A percentile compares a stretch with the other conserved stretches of the same genome.
Evolutionary conservation across 192 early-diverging fungal species (phyloP).

Genomic region (Backusella australiensis): DNA sequence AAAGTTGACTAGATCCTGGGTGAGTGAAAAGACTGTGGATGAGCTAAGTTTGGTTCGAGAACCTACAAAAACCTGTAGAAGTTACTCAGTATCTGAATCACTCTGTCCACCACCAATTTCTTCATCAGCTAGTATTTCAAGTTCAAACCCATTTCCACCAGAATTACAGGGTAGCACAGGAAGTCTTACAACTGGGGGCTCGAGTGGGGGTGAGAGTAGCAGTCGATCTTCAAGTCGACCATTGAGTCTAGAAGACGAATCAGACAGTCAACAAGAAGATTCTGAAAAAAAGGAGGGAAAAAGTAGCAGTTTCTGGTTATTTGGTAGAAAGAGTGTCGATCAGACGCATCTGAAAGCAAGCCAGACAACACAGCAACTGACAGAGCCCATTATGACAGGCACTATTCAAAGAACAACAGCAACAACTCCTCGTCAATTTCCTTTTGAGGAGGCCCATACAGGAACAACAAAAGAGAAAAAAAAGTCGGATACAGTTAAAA

Average conservation of each 20-base stretch:
- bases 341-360: neutral
- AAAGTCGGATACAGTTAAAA: neutral
- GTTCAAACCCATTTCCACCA: neutral
- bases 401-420: conserved; percentile 7
- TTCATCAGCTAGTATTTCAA: neutral
- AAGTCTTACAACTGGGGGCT: conserved; percentile 1
- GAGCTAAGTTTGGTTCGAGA: conserved; percentile 65
- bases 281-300: conserved; percentile 4
- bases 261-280: neutral
- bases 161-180: conserved; percentile 14
- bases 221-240: conserved; percentile 29
- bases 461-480: neutral
- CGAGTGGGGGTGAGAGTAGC: conserved; percentile 4
- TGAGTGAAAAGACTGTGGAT: conserved; percentile 73
- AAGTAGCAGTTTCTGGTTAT: conserved; percentile 8
- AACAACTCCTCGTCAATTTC: neutral
- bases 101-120: neutral
- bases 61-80: conserved; percentile 37
- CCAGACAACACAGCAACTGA: neutral
- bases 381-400: neutral
- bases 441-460: neutral
- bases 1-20: conserved; percentile 60
- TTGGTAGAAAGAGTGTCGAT: conserved; percentile 15
- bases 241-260: conserved; percentile 26
- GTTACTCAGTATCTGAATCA: neutral